Conservation (phyloP, 2,329 filamentous ascomycete genomes). For the Fusarium nodosum region DNA sequence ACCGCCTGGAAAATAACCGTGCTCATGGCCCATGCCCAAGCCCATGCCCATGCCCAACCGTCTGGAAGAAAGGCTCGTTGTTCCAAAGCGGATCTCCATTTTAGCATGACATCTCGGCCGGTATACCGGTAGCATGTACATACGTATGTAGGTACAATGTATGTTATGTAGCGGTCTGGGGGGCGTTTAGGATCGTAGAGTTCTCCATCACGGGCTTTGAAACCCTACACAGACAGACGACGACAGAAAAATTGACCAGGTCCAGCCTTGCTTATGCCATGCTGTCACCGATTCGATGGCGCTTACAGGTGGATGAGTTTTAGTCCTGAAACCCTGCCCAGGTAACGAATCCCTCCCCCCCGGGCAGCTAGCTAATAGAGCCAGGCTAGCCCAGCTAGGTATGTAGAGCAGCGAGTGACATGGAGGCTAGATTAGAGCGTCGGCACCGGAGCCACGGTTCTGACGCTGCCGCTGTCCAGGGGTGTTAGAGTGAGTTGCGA, state of each 20-base stretch:
- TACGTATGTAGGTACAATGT: conserved; percentile 1
- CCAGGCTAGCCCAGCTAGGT: conserved; percentile 10
- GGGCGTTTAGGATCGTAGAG: conserved; percentile 15
- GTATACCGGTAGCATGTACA: conserved; percentile 18
- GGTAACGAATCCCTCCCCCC: conserved; percentile 16
- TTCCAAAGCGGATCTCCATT: conserved; percentile 30
- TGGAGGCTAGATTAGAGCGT: conserved; percentile 30
- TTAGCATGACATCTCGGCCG: conserved; percentile 38
- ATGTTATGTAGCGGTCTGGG: conserved; percentile 20
- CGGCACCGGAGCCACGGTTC: conserved; percentile 50
- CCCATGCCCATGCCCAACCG: conserved; percentile 24
- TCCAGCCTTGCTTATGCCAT: conserved; percentile 25
- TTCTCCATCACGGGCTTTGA: conserved; percentile 37
- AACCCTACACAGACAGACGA: conserved; percentile 33
- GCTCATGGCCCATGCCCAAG: conserved; percentile 18
- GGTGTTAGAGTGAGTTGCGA: conserved; percentile 8
- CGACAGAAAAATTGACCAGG: conserved; percentile 25
- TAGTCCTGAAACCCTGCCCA: conserved; percentile 35
- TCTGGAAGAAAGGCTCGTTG: conserved; percentile 26
- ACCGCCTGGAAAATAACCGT: conserved; percentile 20
- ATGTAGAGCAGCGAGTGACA: not conserved
- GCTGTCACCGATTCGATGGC: conserved; percentile 20
- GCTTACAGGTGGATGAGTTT: conserved; percentile 33
- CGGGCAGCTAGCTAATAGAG: conserved; percentile 12
- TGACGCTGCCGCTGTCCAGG: conserved; percentile 45